phyloP scores from a whole-genome alignment of 2,329 filamentous ascomycete species.

The Hawksworthiomyces lignivorus region DNA sequence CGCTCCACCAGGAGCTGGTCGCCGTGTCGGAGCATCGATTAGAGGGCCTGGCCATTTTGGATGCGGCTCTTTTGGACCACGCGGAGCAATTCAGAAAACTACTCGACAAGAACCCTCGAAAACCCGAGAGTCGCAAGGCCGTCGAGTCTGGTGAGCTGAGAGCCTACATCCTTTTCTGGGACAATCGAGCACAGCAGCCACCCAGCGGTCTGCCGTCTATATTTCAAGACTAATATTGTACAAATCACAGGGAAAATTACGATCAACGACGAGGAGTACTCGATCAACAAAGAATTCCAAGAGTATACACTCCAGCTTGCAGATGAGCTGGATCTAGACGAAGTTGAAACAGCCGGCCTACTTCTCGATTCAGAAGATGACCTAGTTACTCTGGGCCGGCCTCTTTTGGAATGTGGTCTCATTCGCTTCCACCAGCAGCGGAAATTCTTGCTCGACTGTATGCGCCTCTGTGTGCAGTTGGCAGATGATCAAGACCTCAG shows the following conservation, averaged over 20 bases:
- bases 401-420: slow-evolving; percentile 69
- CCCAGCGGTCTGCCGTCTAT: too few species aligned
- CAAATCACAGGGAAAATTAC: slow-evolving; percentile 72
- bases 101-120: slow-evolving; percentile 68
- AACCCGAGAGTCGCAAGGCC: slow-evolving; percentile 63
- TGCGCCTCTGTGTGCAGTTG: slow-evolving; percentile 70
- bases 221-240: too few species aligned
- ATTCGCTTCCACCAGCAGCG: slow-evolving; percentile 84
- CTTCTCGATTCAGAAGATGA: slow-evolving; percentile 68
- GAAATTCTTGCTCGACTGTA: slow-evolving; percentile 72
- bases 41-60: slow-evolving; percentile 56
- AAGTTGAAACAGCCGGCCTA: slow-evolving; percentile 71
- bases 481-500: slow-evolving; percentile 51
- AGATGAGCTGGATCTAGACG: slow-evolving; percentile 84
- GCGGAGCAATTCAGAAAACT: slow-evolving; percentile 61
- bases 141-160: slow-evolving; percentile 63
- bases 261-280: slow-evolving; percentile 65
- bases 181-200: neutral
- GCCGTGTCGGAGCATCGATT: slow-evolving; percentile 63
- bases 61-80: slow-evolving; percentile 61
- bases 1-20: slow-evolving; percentile 77
- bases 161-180: slow-evolving; percentile 21
- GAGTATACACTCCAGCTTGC: slow-evolving; percentile 74
- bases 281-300: slow-evolving; percentile 80
- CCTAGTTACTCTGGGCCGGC: slow-evolving; percentile 59